Conservation (phyloP, 768 basidiomycete species). For the Pulveroboletus sp. region DNA sequence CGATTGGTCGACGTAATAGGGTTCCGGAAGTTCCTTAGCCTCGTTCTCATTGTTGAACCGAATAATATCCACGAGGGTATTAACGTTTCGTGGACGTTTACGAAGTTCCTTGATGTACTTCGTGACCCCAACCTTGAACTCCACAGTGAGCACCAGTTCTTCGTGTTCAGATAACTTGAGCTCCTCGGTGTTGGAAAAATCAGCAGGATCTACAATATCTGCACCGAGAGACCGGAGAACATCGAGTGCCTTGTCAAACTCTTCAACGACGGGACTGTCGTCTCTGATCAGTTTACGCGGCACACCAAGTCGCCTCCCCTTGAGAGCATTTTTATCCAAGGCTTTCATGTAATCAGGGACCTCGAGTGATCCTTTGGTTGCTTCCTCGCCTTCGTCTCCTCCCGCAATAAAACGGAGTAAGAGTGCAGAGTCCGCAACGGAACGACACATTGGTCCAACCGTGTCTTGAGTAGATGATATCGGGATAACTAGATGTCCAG, state of each 20-base stretch:
- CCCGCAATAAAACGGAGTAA: constrained; percentile 52
- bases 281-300: constrained; percentile 35
- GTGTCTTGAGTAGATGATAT: constrained; percentile 57
- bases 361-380: constrained; percentile 46
- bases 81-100: constrained; percentile 52
- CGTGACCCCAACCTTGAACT: constrained; percentile 60
- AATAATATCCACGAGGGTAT: constrained; percentile 53
- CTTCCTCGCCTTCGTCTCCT: constrained; percentile 47
- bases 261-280: constrained; percentile 25
- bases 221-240: constrained; percentile 38
- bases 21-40: constrained; percentile 40
- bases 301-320: constrained; percentile 51
- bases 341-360: constrained; percentile 57
- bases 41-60: constrained; percentile 51
- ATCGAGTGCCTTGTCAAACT: constrained; percentile 38
- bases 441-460: constrained; percentile 52
- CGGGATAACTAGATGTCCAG: constrained; percentile 42
- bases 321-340: constrained; percentile 42
- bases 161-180: constrained; percentile 46
- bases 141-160: constrained; percentile 45
- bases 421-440: constrained; percentile 50
- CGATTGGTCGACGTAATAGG: constrained; percentile 34
- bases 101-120: constrained; percentile 43
- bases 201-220: constrained; percentile 57
- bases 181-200: constrained; percentile 51